Evolutionary conservation across 2,329 filamentous ascomycete genomes (phyloP), one percentile per base, ranked within the genome.

Genomic region (Fusarium mangiferae): DNA sequence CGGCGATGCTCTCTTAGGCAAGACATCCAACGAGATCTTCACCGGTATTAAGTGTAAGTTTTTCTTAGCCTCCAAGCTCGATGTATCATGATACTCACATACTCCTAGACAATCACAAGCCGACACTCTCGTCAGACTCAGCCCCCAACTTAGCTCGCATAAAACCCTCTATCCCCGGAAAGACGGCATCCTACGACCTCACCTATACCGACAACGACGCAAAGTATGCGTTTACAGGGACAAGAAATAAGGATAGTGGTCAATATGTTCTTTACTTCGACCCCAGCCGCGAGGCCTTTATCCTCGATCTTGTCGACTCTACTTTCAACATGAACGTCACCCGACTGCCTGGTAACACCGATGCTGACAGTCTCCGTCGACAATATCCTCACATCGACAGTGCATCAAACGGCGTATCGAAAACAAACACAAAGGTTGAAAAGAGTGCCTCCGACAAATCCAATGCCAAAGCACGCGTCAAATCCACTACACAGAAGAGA

Each of bases 261-360:
- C 87, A 91, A 79, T 91, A 89, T 78, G 88, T 91, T 42, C 87
- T 97, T 58, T 89, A 96, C 66, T 96, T 96, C 79, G 93, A 97
- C 81, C 87, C 92, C 14, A 85, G 87, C 24, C 90, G 90, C 59
- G 90, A 96, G 78, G 92, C 89, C 63, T 96, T 96, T 75, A 90
- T 96, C 35, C 87, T 98, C 62, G 94, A 98, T 84, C 91, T 90
- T 58, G 86, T 98, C 62, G 90, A 94, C 79, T 92, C 91, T n/a
- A 91, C 91, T 44, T 93, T 97, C 83, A 92, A 94, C 78, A 95
- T 98, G 92, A 98, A 98, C 81, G 84, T 98, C 61, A 90, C 89
- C 59, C 90, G 88, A 62, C 90, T 90, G 20, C 93, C 92, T 6
- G 89, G 87, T 73, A 91, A 92, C 77, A 84, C 87, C 61, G 90